Evolutionary conservation across 352 stramenopile genomes (phyloP), one percentile per base, ranked within the genome.

Genomic region (Phytophthora tubulina): DNA sequence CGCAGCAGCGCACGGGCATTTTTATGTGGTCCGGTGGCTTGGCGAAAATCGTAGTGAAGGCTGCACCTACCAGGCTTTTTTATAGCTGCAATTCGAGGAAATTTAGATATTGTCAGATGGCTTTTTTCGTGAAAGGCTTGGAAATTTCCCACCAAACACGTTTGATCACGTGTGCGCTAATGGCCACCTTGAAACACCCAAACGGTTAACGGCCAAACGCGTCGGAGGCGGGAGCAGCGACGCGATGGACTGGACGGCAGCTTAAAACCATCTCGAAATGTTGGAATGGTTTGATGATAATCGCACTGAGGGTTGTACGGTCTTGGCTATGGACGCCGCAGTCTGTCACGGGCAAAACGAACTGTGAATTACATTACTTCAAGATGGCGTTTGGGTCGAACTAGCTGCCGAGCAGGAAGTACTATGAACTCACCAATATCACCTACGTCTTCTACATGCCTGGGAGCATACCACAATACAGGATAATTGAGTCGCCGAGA

Each of bases 111-210:
- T 6, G 52, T 6, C 15, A 3, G 4, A 10, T 62, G 27, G 30
- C 4, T 51, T 49, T 49, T 27, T 36, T 14, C n/a, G n/a, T n/a
- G n/a, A 36, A 48, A 41, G 6, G 27, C 3, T 10, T 4, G 30
- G 42, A 6, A 39, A 3, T 11, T 63, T 63, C 15, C 42, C 55
- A n/a, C 42, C 32, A 9, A 52, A 53, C 15, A 61, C 52, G n/a
- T 49, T 6, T 48, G 52, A 50, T n/a, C 14, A 59, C 52, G 36
- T 49, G 2, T 59, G 52, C 14, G 36, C 53, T 27, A 50, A 50
- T 39, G 53, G 53, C 2, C 53, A 30, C 13, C 15, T 61, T 10
- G 17, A 50, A 11, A n/a, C 33, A 10, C 35, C 51, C 2, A 6
- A 21, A n/a, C 48, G 51, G 51, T 10, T 59, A 8, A 33, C 2